Evolutionary conservation across 2,329 filamentous ascomycete species (phyloP).

Genomic region (Xylaria sp.): DNA sequence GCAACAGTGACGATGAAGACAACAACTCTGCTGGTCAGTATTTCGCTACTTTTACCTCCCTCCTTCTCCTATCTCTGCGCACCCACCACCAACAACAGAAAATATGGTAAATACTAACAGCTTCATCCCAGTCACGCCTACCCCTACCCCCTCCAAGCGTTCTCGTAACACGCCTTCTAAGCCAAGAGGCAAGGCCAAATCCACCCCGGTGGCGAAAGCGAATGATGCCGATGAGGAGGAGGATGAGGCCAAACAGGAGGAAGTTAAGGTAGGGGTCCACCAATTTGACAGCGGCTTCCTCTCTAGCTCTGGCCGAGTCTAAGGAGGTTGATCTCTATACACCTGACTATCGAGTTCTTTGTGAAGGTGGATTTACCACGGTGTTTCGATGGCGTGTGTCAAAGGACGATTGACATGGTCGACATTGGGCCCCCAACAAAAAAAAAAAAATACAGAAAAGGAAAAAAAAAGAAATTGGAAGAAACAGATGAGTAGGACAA

Average conservation of each 20-base stretch:
- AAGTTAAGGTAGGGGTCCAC: too few relatives aligned
- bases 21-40: constrained; percentile 8
- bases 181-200: not conserved
- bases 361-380: not conserved
- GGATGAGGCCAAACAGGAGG: not conserved
- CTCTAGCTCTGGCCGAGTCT: not conserved
- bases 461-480: not conserved
- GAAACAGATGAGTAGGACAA: not conserved
- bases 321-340: too few relatives aligned
- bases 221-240: not conserved
- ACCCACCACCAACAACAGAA: not conserved
- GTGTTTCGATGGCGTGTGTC: too few relatives aligned
- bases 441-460: not conserved
- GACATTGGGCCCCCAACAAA: not conserved
- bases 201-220: not conserved
- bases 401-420: too few relatives aligned
- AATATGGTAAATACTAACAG: not conserved
- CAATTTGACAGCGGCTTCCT: not conserved
- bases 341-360: too few relatives aligned
- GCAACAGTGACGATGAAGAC: not conserved
- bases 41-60: not conserved
- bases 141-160: constrained; percentile 14
- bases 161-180: constrained; percentile 17
- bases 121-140: not conserved
- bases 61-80: not conserved